Evolutionary conservation across 192 early-diverging fungal species (phyloP), one percentile per base, ranked within the genome.

Genomic region (Coemansia sp.): DNA sequence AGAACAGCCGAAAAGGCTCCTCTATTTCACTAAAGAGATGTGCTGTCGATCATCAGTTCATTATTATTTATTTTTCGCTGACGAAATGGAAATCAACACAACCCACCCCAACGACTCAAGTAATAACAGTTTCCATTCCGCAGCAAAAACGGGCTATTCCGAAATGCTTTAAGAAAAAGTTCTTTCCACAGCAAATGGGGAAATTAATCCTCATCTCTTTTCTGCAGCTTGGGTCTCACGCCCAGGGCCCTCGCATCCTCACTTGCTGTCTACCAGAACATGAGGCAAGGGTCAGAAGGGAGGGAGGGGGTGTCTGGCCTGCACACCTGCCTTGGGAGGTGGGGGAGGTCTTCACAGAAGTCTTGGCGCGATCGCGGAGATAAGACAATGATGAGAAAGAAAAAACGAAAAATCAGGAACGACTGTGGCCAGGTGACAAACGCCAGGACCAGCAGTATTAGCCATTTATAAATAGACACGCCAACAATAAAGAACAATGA

Each of bases 181-280:
- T 16, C 55, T 35, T 58, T 58, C 55, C 55, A 7, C 32, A 13
- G 32, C 55, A 1, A 58, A 58, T 35, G 55, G 7, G 55, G 55
- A 58, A 58, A 58, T 58, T 58, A 58, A 58, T 58, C 32, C 50
- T 29, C 50, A 52, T 52, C 24, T 52, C 50, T n/a, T 29, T 52
- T 29, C 50, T 52, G 50, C 50, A 52, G 24, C 4, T 52, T 24
- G 24, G 50, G 20, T 52, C 50, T 0, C 24, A 24, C 20, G 10
- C 2, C 10, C 24, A 29, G 9, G 50, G 20, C 50, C 24, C 24
- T 29, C 24, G 3, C 50, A 12, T 52, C n/a, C n/a, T 47, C 18
- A 20, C 45, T 24, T 13, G 50, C 50, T 18, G 24, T 24, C 3
- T 29, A 13, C 41, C 41, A 13, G 50, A 47, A n/a, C 50, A 52